Evolutionary conservation across 1,284 basidiomycete genomes (phyloP), one percentile per base, ranked within the genome.

Genomic region (Papiliotrema flavescens): DNA sequence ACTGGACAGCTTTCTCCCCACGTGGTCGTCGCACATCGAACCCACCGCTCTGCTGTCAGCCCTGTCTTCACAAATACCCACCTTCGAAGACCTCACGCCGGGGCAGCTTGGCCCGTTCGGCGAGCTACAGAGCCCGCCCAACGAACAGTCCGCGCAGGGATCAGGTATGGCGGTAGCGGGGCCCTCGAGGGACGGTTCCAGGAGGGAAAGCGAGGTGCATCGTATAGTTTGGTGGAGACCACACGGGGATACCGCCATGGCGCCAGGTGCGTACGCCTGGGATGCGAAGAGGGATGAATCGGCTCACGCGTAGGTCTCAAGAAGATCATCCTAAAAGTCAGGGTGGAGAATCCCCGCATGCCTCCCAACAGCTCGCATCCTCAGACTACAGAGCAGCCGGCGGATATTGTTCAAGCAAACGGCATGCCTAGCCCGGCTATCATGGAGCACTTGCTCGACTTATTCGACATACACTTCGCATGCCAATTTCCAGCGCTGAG

Each of bases 161-260:
- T 32, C 28, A 5, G 28, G 11, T 6, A 32, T 32, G 28, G 28
- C 5, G 28, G 11, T 11, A 5, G 28, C 28, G 6, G 28, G 28
- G 28, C 28, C 28, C 5, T 32, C 28, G 5, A 5, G 28, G 28
- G 11, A 32, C 11, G 28, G 6, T 11, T 5, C 28, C 6, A 11
- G 28, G 28, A 32, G 28, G 28, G 28, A 32, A 6, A 32, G 28
- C 28, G 17, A 40, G 17, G 39, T 40, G 39, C 17, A 40, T 7
- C n/a, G 23, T 15, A 23, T 44, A 23, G 23, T 24, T 3, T 69
- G 67, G 67, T 69, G 64, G 62, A 55, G 67, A 40, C 65, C 67
- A 13, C 67, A 69, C 49, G 67, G 67, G 2, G 56, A 63, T 50
- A 67, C 67, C 14, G 67, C 67, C 1, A 66, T 69, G 17, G 64